Percentiles rank a stretch among this genome's conserved stretches.
These are phyloP conservation scores for Malus sieversii DNA, from an alignment of 306 rosid species.

Conservation along the genomic window DNA sequence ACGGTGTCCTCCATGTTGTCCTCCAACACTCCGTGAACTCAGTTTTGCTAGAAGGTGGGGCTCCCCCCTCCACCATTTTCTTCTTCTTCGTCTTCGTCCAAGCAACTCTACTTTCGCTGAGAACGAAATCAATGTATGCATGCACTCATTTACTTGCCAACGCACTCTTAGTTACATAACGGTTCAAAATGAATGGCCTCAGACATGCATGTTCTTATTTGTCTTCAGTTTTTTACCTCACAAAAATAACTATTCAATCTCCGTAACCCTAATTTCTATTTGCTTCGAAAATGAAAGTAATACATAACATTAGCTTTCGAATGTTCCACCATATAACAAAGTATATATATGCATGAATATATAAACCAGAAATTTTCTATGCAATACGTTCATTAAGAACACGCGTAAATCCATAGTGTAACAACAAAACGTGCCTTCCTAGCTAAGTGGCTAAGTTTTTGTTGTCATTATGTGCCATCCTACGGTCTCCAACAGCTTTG, in stretches of 20 bases:
- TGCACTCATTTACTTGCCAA: neutral
- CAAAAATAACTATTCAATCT: neutral
- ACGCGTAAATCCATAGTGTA: too few relatives aligned
- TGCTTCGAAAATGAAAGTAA: neutral
- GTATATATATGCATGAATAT: too few relatives aligned
- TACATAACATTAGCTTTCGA: neutral
- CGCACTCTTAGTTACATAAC: neutral
- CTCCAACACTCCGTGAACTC: slow-evolving; percentile 54
- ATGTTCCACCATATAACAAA: neutral
- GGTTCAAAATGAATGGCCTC: neutral
- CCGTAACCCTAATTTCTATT: neutral
- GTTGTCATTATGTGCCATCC: too few relatives aligned
- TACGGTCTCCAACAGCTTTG: too few relatives aligned
- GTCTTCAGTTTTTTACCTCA: neutral
- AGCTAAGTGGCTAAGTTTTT: neutral
- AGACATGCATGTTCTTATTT: neutral
- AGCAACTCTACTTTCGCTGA: neutral
- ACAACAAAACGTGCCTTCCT: neutral
- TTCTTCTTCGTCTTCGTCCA: neutral
- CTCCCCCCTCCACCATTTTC: slow-evolving; percentile 41
- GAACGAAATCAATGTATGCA: too few relatives aligned
- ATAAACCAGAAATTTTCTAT: too few relatives aligned
- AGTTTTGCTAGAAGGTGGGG: slow-evolving; percentile 23
- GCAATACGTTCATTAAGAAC: too few relatives aligned
- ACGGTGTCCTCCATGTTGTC: slow-evolving; percentile 49